A percentile compares a stretch with the other conserved stretches of the same genome.
Conservation (phyloP, 768 basidiomycete genomes). For the Multifurca ochricompacta region DNA sequence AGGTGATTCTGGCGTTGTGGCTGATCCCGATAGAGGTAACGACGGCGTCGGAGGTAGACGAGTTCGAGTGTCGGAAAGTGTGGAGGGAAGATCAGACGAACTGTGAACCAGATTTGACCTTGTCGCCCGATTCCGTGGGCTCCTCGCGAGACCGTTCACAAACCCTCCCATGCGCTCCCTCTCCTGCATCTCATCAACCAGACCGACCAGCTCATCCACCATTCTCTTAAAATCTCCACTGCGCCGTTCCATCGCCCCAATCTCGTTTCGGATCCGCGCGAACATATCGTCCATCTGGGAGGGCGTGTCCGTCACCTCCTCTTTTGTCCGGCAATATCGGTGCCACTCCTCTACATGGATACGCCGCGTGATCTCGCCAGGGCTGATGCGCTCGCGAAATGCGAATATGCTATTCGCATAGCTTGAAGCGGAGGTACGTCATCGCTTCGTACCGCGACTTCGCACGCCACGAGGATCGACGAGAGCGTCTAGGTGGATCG, state of each 20-base stretch:
- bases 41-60: neutral
- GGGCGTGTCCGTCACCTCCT: neutral
- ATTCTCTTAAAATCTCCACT: slow-evolving; percentile 16
- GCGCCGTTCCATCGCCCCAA: slow-evolving; percentile 8
- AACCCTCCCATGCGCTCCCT: neutral
- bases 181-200: slow-evolving; percentile 13
- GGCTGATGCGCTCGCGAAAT: slow-evolving; percentile 19
- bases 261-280: slow-evolving; percentile 13
- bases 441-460: slow-evolving; percentile 13
- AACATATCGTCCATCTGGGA: slow-evolving; percentile 17
- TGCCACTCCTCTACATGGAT: slow-evolving; percentile 17
- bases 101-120: neutral
- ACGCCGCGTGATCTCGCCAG: slow-evolving; percentile 16
- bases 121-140: neutral
- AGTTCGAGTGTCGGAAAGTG: slow-evolving; percentile 4
- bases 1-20: too few species aligned
- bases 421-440: slow-evolving; percentile 9
- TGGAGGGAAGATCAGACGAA: neutral
- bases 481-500: slow-evolving; percentile 12
- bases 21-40: too few species aligned
- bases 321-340: neutral
- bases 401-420: slow-evolving; percentile 1
- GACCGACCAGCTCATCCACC: slow-evolving; percentile 5
- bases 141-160: neutral
- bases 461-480: slow-evolving; percentile 16